A percentile compares a stretch with the other conserved stretches of the same genome.
phyloP scores from a whole-genome alignment of 495 filamentous ascomycete genomes.

The Aspergillus indologenus region DNA sequence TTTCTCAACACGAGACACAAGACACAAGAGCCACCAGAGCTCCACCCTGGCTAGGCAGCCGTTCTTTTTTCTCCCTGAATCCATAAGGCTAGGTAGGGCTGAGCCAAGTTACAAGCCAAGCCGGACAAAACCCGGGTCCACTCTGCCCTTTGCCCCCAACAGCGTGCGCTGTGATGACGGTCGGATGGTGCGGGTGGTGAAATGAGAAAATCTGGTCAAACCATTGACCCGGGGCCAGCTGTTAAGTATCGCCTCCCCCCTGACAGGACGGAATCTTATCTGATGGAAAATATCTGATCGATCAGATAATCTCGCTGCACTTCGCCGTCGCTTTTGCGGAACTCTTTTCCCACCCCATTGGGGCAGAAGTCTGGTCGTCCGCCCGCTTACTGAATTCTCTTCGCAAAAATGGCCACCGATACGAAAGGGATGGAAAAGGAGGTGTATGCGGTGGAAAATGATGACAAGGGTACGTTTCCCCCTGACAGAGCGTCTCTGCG shows the following conservation, averaged over 20 bases:
- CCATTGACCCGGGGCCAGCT: neutral
- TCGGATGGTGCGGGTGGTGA: neutral
- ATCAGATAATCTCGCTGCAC: constrained; percentile 1
- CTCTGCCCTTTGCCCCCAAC: neutral
- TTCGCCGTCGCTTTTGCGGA: neutral
- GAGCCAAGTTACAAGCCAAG: neutral
- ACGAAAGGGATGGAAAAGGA: neutral
- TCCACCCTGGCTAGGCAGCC: neutral
- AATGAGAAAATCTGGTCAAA: neutral
- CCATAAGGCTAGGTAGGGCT: neutral
- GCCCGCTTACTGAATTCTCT: neutral
- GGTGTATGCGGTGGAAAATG: neutral
- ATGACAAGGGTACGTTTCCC: neutral
- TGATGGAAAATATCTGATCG: constrained; percentile 6
- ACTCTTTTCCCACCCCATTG: neutral
- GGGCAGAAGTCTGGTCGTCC: neutral
- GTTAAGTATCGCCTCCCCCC: neutral
- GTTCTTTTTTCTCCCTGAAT: neutral
- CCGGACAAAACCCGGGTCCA: neutral
- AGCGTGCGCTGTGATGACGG: neutral
- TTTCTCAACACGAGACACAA: too few species aligned
- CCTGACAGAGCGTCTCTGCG: too few species aligned
- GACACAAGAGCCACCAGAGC: neutral
- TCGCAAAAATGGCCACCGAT: constrained; percentile 1
- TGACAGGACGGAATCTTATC: neutral